Conservation (phyloP, 805 yeast species). For the Candida ortonii region DNA sequence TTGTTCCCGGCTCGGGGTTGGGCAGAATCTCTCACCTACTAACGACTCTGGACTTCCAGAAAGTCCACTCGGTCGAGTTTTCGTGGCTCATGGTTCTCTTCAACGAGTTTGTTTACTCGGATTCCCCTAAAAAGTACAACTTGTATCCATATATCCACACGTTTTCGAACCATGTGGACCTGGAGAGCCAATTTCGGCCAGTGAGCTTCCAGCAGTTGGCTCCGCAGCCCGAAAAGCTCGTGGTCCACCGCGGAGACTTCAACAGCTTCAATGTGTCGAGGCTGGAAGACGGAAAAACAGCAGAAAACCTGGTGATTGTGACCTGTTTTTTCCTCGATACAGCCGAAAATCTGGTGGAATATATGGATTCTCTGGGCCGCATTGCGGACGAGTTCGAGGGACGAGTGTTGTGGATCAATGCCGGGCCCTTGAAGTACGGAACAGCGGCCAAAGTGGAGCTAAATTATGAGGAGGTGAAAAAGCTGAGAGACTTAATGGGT, state of each 20-base stretch:
- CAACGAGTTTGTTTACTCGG: slow-evolving; percentile 52
- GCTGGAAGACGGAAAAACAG: slow-evolving; percentile 6
- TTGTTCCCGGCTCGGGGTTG: slow-evolving; percentile 87
- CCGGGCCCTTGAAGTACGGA: slow-evolving; percentile 93
- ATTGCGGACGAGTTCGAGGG: slow-evolving; percentile 34
- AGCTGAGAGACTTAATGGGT: slow-evolving; percentile 54
- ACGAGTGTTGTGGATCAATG: slow-evolving; percentile 72
- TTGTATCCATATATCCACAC: slow-evolving; percentile 58
- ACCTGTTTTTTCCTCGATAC: slow-evolving; percentile 86
- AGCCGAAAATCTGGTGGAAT: slow-evolving; percentile 79
- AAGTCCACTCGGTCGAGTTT: slow-evolving; percentile 72
- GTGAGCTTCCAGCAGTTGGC: slow-evolving; percentile 31
- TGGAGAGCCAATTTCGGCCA: slow-evolving; percentile 49
- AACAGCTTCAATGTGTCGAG: slow-evolving; percentile 42
- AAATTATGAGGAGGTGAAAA: slow-evolving; percentile 62
- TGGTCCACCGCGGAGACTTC: slow-evolving; percentile 61
- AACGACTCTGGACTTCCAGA: slow-evolving; percentile 33
- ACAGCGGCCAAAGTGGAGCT: slow-evolving; percentile 76
- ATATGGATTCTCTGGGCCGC: slow-evolving; percentile 60
- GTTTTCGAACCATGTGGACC: slow-evolving; percentile 59
- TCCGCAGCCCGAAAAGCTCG: slow-evolving; percentile 46
- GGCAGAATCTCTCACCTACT: slow-evolving; percentile 75
- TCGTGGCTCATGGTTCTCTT: slow-evolving; percentile 75
- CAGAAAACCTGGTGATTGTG: slow-evolving; percentile 53
- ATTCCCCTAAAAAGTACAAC: slow-evolving; percentile 14